Evolutionary conservation across 352 stramenopile species (phyloP), one percentile per base, ranked within the genome.

Genomic region (Globisporangium solare): DNA sequence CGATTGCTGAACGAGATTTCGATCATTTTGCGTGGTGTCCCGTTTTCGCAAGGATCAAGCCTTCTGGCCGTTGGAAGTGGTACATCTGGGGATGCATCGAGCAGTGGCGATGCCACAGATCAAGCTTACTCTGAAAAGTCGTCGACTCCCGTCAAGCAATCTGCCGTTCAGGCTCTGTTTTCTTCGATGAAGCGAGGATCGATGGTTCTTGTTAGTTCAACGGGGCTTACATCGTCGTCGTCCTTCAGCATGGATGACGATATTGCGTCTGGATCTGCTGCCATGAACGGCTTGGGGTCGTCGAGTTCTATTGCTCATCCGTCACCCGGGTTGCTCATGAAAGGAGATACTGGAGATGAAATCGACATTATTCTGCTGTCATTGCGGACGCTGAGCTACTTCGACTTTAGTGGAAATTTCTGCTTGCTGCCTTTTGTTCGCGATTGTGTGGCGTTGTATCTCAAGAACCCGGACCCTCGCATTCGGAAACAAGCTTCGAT

Each of bases 1-100:
- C 83, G 95, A 17, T 70, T 99, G 14, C 77, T 99, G 37, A 95
- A 98, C 58, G 95, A 98, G 60, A 94, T 99, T 21, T 98, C 95
- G n/a, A 79, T 88, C 14, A 97, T 94, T 53, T 70, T 99, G 13
- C 88, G 92, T 22, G 94, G 95, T 12, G 72, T 82, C 8, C 74
- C 83, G 3, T 94, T 94, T 27, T 84, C 68, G 6, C 49, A 76
- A 7, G 74, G 69, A 2, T 62, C 39, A 37, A 43, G 42, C 8
- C 53, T 50, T 40, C 41, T 48, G 8, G 46, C 35, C 1, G 5
- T 37, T 37, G 50, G 20, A 24, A 42, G 56, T 14, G 27, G 41
- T n/a, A 20, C 27, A 35, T 35, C 42, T 21, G 43, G 18, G 6
- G 21, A 60, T 14, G 42, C 41, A 4, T 13, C 39, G 0, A 61